Conservation (phyloP, 139 green algal genomes). For the Picochlorum sp. region DNA sequence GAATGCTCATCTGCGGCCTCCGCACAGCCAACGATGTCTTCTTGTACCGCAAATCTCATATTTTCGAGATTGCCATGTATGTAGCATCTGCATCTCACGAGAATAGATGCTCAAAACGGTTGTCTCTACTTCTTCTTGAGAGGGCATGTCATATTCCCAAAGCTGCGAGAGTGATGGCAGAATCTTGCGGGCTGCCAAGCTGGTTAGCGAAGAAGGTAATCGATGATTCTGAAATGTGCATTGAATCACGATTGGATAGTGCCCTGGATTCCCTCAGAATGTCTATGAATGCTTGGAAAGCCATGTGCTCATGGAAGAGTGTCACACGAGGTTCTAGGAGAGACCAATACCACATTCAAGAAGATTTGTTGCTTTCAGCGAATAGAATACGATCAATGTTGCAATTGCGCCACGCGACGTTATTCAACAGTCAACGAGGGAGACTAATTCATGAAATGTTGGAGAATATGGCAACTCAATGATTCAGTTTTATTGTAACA, state of each 20-base stretch:
- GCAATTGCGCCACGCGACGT: no score
- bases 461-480: no score
- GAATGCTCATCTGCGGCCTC: conserved; percentile 46
- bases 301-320: background rate
- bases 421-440: no score
- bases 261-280: background rate
- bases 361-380: background rate
- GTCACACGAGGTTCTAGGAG: background rate
- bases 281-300: background rate
- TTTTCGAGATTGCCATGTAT: conserved; percentile 43
- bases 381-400: no score
- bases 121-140: conserved; percentile 25
- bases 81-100: conserved; percentile 21
- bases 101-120: background rate
- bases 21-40: conserved; percentile 14
- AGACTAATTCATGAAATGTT: no score
- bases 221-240: background rate
- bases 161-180: conserved; percentile 20
- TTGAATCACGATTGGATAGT: background rate
- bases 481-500: no score
- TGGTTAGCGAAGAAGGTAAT: conserved; percentile 13
- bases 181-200: conserved; percentile 13
- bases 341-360: background rate
- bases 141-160: conserved; percentile 15
- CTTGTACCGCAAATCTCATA: conserved; percentile 22